phyloP scores from a whole-genome alignment of 2,329 filamentous ascomycete genomes.

The Fusarium goolgardi region DNA sequence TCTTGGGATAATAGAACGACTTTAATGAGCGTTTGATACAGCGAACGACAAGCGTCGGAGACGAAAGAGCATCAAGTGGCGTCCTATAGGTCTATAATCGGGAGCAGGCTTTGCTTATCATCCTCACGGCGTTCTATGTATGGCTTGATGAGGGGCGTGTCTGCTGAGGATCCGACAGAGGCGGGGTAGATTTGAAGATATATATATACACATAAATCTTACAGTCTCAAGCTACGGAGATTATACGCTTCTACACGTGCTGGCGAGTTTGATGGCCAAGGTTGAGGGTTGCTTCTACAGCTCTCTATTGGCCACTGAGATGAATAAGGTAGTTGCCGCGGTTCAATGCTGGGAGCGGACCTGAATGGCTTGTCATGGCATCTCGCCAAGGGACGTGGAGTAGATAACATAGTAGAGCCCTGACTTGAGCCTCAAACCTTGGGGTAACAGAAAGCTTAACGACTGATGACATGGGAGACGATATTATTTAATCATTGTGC shows the following conservation, averaged over 20 bases:
- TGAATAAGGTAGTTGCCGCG: not conserved
- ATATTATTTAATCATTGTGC: not conserved
- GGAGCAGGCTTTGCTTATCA: constrained; percentile 23
- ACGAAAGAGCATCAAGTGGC: constrained; percentile 33
- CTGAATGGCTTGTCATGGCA: not conserved
- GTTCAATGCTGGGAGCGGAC: not conserved
- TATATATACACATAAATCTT: constrained; percentile 7
- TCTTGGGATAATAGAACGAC: constrained; percentile 20
- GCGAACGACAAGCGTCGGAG: constrained; percentile 24
- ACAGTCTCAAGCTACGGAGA: not conserved
- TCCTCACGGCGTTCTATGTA: constrained; percentile 12
- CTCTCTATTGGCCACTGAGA: constrained; percentile 4
- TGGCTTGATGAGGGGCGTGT: constrained; percentile 4
- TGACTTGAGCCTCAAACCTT: constrained; percentile 22
- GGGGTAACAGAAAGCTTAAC: not conserved
- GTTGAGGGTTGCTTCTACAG: not conserved
- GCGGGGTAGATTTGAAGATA: constrained; percentile 17
- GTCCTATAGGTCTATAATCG: constrained; percentile 38
- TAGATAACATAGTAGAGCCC: constrained; percentile 2
- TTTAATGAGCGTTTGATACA: constrained; percentile 22
- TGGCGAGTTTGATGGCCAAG: constrained; percentile 1
- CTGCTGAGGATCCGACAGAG: constrained; percentile 3
- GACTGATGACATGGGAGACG: not conserved
- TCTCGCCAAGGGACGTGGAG: constrained; percentile 12
- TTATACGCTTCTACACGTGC: not conserved